phyloP scores from a whole-genome alignment of 2,329 filamentous ascomycete genomes.

The Chaetomium sp. region DNA sequence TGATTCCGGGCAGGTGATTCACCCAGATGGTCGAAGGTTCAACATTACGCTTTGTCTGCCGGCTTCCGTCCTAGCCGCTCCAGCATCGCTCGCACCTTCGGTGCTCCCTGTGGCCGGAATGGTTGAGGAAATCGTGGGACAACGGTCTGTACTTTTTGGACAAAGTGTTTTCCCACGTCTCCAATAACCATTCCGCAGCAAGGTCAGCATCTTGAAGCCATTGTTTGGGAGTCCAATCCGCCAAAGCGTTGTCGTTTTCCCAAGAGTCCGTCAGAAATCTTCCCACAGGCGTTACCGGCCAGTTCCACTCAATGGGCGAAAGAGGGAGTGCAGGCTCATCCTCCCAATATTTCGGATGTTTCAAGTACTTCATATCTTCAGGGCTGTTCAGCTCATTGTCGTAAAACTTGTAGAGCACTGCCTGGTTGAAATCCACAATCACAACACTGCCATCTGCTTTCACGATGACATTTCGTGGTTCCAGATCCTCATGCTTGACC shows the following conservation, averaged over 20 bases:
- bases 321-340: neutral
- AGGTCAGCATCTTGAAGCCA: neutral
- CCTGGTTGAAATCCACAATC: slow-evolving; percentile 3
- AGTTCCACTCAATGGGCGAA: slow-evolving; percentile 1
- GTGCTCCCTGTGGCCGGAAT: neutral
- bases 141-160: neutral
- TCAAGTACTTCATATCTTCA: neutral
- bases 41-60: neutral
- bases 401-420: neutral
- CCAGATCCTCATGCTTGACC: neutral
- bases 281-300: neutral
- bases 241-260: neutral
- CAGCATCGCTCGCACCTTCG: neutral
- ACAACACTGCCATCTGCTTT: neutral
- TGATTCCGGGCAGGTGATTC: no score
- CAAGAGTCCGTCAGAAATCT: neutral
- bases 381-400: neutral
- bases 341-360: neutral
- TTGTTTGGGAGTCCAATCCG: neutral
- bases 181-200: slow-evolving; percentile 1
- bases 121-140: neutral
- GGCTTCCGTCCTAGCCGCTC: slow-evolving; percentile 5
- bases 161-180: neutral
- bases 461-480: slow-evolving; percentile 3
- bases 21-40: no score